A percentile compares a stretch with the other conserved stretches of the same genome.
These are phyloP conservation scores for Remersonia thermophila DNA, from an alignment of 2,329 filamentous ascomycete species.

Conservation along the genomic window DNA sequence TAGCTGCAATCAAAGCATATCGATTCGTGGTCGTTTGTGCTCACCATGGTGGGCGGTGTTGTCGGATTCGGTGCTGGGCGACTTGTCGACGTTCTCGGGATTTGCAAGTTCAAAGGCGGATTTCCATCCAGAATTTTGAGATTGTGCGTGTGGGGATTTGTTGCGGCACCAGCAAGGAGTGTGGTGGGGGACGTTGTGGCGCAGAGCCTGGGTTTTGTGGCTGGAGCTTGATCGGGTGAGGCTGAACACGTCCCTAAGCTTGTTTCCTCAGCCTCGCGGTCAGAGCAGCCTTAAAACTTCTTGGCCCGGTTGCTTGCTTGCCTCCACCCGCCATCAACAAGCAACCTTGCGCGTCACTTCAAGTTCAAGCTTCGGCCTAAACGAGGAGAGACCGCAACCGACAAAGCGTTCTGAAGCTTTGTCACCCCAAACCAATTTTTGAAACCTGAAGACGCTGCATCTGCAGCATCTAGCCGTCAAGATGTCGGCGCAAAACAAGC, in stretches of 20 bases:
- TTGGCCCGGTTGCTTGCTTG: conserved; percentile 23
- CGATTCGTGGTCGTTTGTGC: conserved; percentile 1
- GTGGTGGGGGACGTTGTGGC: conserved; percentile 17
- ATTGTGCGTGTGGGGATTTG: conserved; percentile 16
- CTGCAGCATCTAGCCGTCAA: conserved; percentile 32
- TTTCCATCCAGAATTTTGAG: conserved; percentile 8
- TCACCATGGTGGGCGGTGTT: conserved; percentile 28
- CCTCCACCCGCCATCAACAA: conserved; percentile 17
- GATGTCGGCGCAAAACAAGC: conserved; percentile 70
- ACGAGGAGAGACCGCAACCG: conserved; percentile 24
- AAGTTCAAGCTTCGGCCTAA: conserved; percentile 25
- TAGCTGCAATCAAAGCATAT: conserved; percentile 16
- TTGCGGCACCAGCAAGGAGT: conserved; percentile 6
- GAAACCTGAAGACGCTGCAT: conserved; percentile 28
- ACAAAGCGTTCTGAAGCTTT: neutral
- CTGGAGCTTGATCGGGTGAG: conserved; percentile 2
- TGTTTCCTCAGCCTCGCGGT: conserved; percentile 31
- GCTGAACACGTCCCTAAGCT: conserved; percentile 10
- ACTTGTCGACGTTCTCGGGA: conserved; percentile 10
- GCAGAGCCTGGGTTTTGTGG: neutral
- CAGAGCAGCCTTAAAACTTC: conserved; percentile 18
- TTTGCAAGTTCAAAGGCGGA: conserved; percentile 14
- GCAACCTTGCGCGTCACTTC: conserved; percentile 29
- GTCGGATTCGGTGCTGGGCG: conserved; percentile 15
- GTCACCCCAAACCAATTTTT: conserved; percentile 31